phyloP scores from a whole-genome alignment of 352 stramenopile species.

The Globisporangium splendens region DNA sequence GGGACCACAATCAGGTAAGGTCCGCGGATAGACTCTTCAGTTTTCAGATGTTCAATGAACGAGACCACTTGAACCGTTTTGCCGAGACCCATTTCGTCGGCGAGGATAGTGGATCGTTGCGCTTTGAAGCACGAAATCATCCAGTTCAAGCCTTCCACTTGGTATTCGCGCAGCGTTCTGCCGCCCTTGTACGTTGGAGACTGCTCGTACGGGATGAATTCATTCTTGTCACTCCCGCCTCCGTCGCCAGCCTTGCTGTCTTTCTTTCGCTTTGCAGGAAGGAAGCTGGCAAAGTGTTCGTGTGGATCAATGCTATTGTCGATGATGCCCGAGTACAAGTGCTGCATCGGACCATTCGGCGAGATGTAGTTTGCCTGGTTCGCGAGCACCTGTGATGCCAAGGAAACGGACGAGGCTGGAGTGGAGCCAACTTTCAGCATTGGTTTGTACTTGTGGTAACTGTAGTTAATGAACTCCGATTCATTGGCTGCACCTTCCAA shows the following conservation, averaged over 20 bases:
- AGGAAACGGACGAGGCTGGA: constrained; percentile 16
- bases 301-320: constrained; percentile 89
- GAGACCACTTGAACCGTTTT: constrained; percentile 96
- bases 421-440: constrained; percentile 54
- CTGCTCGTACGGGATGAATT: constrained; percentile 88
- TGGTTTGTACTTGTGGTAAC: constrained; percentile 60
- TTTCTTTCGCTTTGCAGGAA: constrained; percentile 38
- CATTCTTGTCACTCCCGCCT: constrained; percentile 28
- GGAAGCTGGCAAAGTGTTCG: constrained; percentile 86
- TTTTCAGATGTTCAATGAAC: constrained; percentile 88
- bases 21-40: constrained; percentile 79
- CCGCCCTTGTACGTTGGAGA: constrained; percentile 86
- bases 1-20: constrained; percentile 86
- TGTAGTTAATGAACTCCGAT: constrained; percentile 68
- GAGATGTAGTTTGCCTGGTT: constrained; percentile 63
- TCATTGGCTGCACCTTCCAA: constrained; percentile 31
- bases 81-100: constrained; percentile 92
- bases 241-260: constrained; percentile 14
- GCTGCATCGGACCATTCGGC: constrained; percentile 82
- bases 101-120: constrained; percentile 84
- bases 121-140: constrained; percentile 88
- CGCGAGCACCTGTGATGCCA: constrained; percentile 30
- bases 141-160: constrained; percentile 88
- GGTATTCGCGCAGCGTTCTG: constrained; percentile 74
- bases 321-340: constrained; percentile 84